Conservation (phyloP, 805 yeast species). For the Suhomyces sp. region DNA sequence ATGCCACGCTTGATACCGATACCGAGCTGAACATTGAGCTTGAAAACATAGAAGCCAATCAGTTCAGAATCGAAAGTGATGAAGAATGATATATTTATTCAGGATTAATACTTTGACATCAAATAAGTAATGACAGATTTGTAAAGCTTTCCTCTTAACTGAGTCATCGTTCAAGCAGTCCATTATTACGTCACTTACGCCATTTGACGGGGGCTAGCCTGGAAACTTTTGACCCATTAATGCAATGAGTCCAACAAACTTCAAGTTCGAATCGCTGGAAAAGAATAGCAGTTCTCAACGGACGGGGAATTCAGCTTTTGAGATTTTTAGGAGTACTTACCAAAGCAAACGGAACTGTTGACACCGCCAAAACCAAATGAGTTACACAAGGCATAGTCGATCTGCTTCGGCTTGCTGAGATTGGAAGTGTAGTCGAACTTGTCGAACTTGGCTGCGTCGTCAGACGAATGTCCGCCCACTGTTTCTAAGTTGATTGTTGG, state of each 20-base stretch:
- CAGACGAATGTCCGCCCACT: conserved; percentile 48
- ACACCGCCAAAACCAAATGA: conserved; percentile 99
- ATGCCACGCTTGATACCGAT: neutral
- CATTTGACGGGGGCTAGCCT: no score
- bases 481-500: conserved; percentile 73
- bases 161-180: no score
- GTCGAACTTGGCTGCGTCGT: conserved; percentile 38
- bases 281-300: no score
- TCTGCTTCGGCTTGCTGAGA: conserved; percentile 33
- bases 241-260: no score
- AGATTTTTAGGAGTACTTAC: conserved; percentile 13
- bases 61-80: conserved; percentile 6
- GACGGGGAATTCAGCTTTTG: no score
- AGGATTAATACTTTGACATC: no score
- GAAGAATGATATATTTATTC: neutral
- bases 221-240: no score
- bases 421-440: conserved; percentile 59
- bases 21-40: conserved; percentile 5
- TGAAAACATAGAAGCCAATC: conserved; percentile 2
- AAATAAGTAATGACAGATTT: no score
- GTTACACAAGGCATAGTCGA: conserved; percentile 70
- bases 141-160: neutral
- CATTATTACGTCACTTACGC: no score
- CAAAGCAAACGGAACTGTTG: conserved; percentile 68
- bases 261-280: no score